Conservation (phyloP, 306 rosid species). For the Aeschynomene evenia region DNA sequence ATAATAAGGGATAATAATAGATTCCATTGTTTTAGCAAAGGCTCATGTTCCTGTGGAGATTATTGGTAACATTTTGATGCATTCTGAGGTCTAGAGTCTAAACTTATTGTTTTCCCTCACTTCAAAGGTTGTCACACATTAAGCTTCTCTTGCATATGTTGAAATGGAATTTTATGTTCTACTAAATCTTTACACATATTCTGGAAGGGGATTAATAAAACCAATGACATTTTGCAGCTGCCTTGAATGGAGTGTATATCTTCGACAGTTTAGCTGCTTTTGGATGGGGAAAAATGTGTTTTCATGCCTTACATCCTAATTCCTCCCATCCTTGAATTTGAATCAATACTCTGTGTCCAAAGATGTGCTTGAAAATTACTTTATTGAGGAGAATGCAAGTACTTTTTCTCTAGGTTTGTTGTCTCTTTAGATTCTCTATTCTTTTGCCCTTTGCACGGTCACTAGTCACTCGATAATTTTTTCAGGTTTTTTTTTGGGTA, state of each 20-base stretch:
- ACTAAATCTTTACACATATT: neutral
- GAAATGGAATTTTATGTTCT: slow-evolving; percentile 1
- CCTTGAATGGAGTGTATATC: slow-evolving; percentile 1
- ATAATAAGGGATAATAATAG: slow-evolving; percentile 63
- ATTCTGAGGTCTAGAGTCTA: neutral
- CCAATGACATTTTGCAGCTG: neutral
- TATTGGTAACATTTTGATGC: slow-evolving; percentile 52
- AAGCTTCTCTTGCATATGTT: slow-evolving; percentile 10
- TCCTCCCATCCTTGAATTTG: slow-evolving; percentile 14
- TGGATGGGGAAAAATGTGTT: slow-evolving; percentile 10
- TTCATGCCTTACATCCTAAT: neutral
- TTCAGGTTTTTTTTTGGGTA: no score
- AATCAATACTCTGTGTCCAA: slow-evolving; percentile 14
- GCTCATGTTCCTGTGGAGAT: slow-evolving; percentile 67
- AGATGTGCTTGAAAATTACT: slow-evolving; percentile 4
- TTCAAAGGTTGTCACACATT: slow-evolving; percentile 1
- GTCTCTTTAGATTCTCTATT: no score
- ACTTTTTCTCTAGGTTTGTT: neutral
- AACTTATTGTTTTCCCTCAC: neutral
- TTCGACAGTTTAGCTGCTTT: slow-evolving; percentile 5
- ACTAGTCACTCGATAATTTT: no score
- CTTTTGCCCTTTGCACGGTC: no score
- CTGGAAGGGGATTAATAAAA: neutral
- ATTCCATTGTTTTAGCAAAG: slow-evolving; percentile 58
- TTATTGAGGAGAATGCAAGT: neutral